Conservation (phyloP, 805 yeast species). For the Candida argentea region DNA sequence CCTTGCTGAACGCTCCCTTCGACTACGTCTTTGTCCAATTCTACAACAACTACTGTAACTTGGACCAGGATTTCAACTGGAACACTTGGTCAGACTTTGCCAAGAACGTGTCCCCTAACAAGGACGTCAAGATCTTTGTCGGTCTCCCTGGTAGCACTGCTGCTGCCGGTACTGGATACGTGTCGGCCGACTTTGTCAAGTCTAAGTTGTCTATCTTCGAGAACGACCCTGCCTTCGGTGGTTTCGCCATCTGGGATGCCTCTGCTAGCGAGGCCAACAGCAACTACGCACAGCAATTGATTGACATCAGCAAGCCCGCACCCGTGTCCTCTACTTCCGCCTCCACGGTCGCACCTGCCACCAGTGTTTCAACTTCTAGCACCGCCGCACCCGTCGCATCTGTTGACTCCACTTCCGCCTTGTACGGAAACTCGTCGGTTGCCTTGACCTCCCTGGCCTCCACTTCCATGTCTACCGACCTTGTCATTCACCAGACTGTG, state of each 20-base stretch:
- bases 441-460: background rate
- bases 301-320: background rate
- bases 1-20: slow-evolving; percentile 13
- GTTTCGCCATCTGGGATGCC: slow-evolving; percentile 84
- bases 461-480: slow-evolving; percentile 1
- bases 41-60: slow-evolving; percentile 25
- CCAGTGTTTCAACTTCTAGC: no score
- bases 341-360: background rate
- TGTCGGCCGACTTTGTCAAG: slow-evolving; percentile 10
- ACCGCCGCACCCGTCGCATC: background rate
- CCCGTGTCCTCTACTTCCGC: background rate
- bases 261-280: slow-evolving; percentile 12
- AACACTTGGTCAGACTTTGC: slow-evolving; percentile 26
- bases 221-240: slow-evolving; percentile 37
- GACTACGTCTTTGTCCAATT: slow-evolving; percentile 32
- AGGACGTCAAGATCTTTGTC: slow-evolving; percentile 20
- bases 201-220: slow-evolving; percentile 8
- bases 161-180: slow-evolving; percentile 27
- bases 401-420: background rate
- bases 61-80: slow-evolving; percentile 23
- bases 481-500: slow-evolving; percentile 12
- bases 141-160: slow-evolving; percentile 24
- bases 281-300: background rate
- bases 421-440: background rate
- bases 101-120: slow-evolving; percentile 19